Percentiles rank a stretch among this genome's conserved stretches.
Evolutionary conservation across 2,329 filamentous ascomycete species (phyloP).

Genomic region (Hypocreales sp.): DNA sequence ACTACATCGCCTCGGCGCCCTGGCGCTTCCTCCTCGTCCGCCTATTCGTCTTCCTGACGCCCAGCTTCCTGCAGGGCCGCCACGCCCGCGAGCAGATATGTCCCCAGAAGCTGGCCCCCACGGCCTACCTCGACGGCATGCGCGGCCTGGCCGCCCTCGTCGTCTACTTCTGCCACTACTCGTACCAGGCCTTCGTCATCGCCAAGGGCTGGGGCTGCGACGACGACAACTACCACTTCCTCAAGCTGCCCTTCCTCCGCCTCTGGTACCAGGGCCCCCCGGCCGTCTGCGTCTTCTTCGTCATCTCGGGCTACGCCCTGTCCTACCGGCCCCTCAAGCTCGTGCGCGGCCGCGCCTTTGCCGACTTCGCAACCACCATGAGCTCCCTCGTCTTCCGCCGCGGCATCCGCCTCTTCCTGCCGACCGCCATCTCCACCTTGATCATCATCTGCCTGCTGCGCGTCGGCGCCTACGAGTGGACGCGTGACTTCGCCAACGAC

Average conservation of each 20-base stretch:
- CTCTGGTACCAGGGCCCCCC: conserved; percentile 39
- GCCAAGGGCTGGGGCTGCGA: conserved; percentile 32
- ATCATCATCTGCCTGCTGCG: conserved; percentile 27
- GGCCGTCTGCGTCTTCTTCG: conserved; percentile 45
- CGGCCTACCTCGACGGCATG: conserved; percentile 43
- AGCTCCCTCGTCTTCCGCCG: conserved; percentile 36
- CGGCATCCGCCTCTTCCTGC: conserved; percentile 34
- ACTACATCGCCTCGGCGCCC: conserved; percentile 15
- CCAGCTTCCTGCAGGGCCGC: conserved; percentile 34
- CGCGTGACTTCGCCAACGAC: conserved; percentile 28
- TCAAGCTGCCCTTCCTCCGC: conserved; percentile 37
- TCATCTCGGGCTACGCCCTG: conserved; percentile 46
- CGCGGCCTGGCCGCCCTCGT: conserved; percentile 38
- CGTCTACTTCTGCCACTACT: conserved; percentile 42
- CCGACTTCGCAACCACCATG: conserved; percentile 27
- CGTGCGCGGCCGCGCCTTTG: conserved; percentile 18
- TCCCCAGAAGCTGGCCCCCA: conserved; percentile 29
- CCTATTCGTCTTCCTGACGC: conserved; percentile 28
- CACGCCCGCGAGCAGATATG: conserved; percentile 23
- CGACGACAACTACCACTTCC: conserved; percentile 26
- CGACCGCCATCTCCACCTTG: conserved; percentile 33
- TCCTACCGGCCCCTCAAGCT: conserved; percentile 36
- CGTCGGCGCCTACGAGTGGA: conserved; percentile 31
- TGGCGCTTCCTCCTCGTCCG: conserved; percentile 23
- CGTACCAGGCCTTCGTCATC: conserved; percentile 35